phyloP scores from a whole-genome alignment of 805 yeast genomes.

The Candida saitoana region DNA sequence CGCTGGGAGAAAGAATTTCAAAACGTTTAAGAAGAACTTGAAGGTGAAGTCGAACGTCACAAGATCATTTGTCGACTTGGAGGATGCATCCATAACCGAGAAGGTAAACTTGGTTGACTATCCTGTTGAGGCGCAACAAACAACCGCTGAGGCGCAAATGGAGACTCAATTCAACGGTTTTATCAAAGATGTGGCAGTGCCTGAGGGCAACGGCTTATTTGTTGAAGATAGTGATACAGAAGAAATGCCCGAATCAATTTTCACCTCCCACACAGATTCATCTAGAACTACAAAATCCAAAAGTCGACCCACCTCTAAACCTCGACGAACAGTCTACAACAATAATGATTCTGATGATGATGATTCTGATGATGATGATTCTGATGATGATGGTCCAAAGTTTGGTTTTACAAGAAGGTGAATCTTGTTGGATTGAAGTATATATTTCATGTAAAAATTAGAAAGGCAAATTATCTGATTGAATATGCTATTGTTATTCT shows the following conservation, averaged over 20 bases:
- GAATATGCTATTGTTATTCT: too few relatives aligned
- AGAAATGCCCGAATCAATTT: conserved; percentile 5
- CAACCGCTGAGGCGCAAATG: conserved; percentile 7
- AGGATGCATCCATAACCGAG: background rate
- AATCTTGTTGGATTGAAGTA: too few relatives aligned
- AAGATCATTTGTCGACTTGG: conserved; percentile 19
- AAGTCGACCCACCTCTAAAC: background rate
- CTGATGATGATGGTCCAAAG: conserved; percentile 29
- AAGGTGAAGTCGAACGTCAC: conserved; percentile 16
- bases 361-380: conserved; percentile 25
- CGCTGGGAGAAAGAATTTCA: conserved; percentile 25
- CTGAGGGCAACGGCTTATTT: conserved; percentile 9
- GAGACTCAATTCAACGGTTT: conserved; percentile 14
- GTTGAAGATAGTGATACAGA: conserved; percentile 10
- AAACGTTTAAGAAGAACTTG: conserved; percentile 24
- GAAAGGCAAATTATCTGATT: too few relatives aligned
- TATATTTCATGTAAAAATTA: background rate
- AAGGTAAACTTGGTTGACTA: background rate
- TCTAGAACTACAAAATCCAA: background rate
- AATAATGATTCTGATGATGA: conserved; percentile 9
- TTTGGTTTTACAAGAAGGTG: conserved; percentile 28
- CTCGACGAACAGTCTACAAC: conserved; percentile 1
- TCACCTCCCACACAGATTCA: conserved; percentile 1
- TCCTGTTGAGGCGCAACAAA: background rate
- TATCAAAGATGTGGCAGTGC: conserved; percentile 15